Percentiles rank a stretch among this genome's conserved stretches.
Evolutionary conservation across 345 rosid genomes (phyloP).

Genomic region (Bruguiera gymnorhiza): DNA sequence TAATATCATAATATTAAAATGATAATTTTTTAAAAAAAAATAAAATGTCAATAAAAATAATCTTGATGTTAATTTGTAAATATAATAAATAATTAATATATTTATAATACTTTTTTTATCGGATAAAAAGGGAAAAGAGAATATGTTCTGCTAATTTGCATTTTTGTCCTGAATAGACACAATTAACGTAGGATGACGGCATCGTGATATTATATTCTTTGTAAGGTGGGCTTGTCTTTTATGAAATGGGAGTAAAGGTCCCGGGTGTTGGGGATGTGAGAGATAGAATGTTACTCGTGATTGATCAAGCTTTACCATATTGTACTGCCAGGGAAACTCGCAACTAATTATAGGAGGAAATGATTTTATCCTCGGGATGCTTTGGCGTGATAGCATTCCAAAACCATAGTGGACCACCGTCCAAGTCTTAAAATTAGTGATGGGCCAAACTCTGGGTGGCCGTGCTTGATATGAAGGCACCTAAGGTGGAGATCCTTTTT

Average conservation of each 20-base stretch:
- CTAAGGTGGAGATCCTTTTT: conserved; percentile 34
- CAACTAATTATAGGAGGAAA: conserved; percentile 20
- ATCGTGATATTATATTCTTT: background rate
- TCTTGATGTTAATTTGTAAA: no score
- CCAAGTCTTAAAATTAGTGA: background rate
- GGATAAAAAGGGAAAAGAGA: no score
- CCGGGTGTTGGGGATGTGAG: conserved; percentile 23
- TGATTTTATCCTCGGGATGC: background rate
- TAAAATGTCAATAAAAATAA: no score
- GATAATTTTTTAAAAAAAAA: no score
- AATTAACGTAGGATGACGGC: conserved; percentile 4
- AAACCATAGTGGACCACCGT: background rate
- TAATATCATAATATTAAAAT: no score
- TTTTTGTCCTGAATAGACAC: background rate
- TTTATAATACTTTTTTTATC: no score
- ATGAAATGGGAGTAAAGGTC: conserved; percentile 12
- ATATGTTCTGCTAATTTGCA: background rate
- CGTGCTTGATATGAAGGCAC: conserved; percentile 16
- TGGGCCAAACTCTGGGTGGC: background rate
- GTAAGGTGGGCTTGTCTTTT: conserved; percentile 6
- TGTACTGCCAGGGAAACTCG: background rate
- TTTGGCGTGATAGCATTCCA: background rate
- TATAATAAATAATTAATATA: no score
- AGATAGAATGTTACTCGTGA: background rate
- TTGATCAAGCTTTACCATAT: conserved; percentile 7